Conservation (phyloP, 1,139 yeast genomes). For the Scheffersomyces insectosa region DNA sequence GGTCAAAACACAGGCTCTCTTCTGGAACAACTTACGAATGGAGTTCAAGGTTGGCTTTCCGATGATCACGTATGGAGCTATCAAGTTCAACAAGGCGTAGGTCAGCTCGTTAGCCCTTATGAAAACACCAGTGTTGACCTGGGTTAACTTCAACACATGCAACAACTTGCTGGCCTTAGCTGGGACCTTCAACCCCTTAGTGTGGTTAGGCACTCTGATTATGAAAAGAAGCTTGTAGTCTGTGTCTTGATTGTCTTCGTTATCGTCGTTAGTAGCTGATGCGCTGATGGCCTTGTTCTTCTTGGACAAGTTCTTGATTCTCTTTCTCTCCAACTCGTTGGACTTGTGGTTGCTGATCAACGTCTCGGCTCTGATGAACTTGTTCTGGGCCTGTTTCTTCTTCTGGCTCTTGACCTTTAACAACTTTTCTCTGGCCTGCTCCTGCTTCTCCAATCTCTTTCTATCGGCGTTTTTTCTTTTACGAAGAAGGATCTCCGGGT, state of each 20-base stretch:
- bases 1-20: conserved; percentile 62
- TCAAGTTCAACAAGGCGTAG: conserved; percentile 60
- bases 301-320: conserved; percentile 58
- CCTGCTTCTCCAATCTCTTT: conserved; percentile 66
- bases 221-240: conserved; percentile 60
- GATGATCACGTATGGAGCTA: conserved; percentile 70
- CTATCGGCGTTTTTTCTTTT: conserved; percentile 79
- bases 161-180: conserved; percentile 62
- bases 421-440: conserved; percentile 27
- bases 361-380: conserved; percentile 72
- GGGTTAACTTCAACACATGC: conserved; percentile 56
- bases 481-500: conserved; percentile 73
- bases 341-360: conserved; percentile 66
- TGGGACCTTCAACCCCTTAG: conserved; percentile 64
- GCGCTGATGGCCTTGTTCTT: conserved; percentile 16
- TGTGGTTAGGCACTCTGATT: conserved; percentile 60
- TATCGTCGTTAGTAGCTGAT: conserved; percentile 19
- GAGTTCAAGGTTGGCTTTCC: conserved; percentile 74
- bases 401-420: conserved; percentile 32
- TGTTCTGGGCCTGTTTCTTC: conserved; percentile 41
- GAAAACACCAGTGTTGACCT: conserved; percentile 68
- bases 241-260: conserved; percentile 11
- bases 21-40: conserved; percentile 70
- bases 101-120: conserved; percentile 59
- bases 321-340: conserved; percentile 63